Base-by-base conservation (phyloP, 1,139 yeast species). In the Scheffersomyces lignicola region DNA sequence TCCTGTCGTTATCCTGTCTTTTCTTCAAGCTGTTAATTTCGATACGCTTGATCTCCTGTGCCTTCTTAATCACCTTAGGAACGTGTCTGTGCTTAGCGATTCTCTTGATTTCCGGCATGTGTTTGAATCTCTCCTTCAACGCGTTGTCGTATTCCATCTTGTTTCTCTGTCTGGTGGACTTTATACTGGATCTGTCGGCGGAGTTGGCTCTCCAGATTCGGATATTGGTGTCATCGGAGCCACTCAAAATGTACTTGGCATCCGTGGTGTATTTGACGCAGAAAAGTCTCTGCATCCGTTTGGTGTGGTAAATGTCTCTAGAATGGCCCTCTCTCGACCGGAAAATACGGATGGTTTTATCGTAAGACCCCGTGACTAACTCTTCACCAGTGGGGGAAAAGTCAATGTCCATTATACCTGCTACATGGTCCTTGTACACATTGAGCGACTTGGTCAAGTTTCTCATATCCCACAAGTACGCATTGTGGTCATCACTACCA, bases 361-460 rank as follows among this genome's bases (percentile, higher is more conserved):
- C 99, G 56, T 92, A 94, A 1, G 96, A 86, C 16, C 96, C 97
- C 2, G 97, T 85, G 7, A 90, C 97, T 26, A 94, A 65, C 60
- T 92, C 97, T 56, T 88, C 90, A 47, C 99, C 99, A 1, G 98
- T 90, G 27, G 98, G 98, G 9, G 95, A 80, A 55, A 87, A 92
- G 59, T 94, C 98, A 27, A 92, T 80, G 55, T 88, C 96, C 80
- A 90, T 77, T 6, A 94, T 94, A 0, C 97, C 97, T 25, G 96
- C 86, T 27, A 92, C 97, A 58, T 94, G 99, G 59, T 90, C 98
- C 62, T 92, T 90, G 62, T 78, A 88, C 11, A 92, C 88, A 48
- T 89, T 90, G 32, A 82, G 56, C 0, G 97, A 83, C 37, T 85
- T 73, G 31, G 71, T 71, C 74, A 94, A 70, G 54, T 89, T 86